Percentiles rank a stretch among this genome's conserved stretches.
Conservation (phyloP, 495 filamentous ascomycete genomes). For the Terfezia boudieri region DNA sequence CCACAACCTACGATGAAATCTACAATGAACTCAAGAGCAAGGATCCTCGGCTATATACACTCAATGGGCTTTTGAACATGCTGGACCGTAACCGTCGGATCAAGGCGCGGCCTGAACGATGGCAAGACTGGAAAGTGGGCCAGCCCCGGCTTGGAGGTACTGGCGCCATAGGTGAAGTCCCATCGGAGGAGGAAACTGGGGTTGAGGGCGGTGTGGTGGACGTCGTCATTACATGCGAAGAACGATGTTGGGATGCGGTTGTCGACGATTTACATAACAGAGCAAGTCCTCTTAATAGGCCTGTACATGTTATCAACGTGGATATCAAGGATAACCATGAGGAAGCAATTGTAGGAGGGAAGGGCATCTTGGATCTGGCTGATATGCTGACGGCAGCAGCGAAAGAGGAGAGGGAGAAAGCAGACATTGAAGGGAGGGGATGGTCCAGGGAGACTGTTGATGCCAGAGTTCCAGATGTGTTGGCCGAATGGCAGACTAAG, state of each 20-base stretch:
- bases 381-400: constrained; percentile 69
- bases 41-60: constrained; percentile 69
- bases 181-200: constrained; percentile 27
- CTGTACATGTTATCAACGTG: constrained; percentile 92
- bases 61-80: constrained; percentile 90
- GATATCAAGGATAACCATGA: constrained; percentile 98
- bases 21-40: constrained; percentile 68
- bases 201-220: constrained; percentile 83
- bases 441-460: constrained; percentile 59
- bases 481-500: constrained; percentile 89
- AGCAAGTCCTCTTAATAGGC: constrained; percentile 61
- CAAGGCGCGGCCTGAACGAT: constrained; percentile 89
- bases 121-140: constrained; percentile 93
- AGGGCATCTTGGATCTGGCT: constrained; percentile 79
- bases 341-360: constrained; percentile 75
- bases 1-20: constrained; percentile 78
- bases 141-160: constrained; percentile 44
- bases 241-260: constrained; percentile 96
- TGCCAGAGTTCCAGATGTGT: constrained; percentile 74
- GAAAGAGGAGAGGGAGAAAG: constrained; percentile 43
- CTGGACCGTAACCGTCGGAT: constrained; percentile 73
- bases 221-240: constrained; percentile 91
- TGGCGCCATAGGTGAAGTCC: constrained; percentile 21
- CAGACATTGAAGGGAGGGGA: constrained; percentile 37
- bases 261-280: constrained; percentile 78